Evolutionary conservation across 306 rosid genomes (phyloP), one percentile per base, ranked within the genome.

Genomic region (Quercus bicolor): DNA sequence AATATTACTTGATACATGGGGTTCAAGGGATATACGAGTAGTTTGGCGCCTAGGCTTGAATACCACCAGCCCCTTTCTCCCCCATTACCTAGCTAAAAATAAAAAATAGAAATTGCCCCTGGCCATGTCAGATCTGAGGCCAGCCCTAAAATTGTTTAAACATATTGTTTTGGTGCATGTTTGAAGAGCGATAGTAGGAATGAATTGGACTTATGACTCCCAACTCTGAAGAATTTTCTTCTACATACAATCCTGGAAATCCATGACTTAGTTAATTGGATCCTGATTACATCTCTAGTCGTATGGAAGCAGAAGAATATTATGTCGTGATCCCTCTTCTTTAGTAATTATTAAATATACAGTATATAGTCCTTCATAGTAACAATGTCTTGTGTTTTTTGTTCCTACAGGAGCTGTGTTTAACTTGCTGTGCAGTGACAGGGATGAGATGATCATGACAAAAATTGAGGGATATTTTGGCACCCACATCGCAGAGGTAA

Each of bases 401-500:
- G 71, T 73, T 76, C 62, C 43, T 74, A 70, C 81, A 87, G 90
- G 90, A 33, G 90, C 90, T 78, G 93, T 90, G 5, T 90, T 89
- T 81, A 87, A 90, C 85, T 70, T 90, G 87, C 55, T 89, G 66
- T 85, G 85, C 56, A 82, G 56, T 15, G 79, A 86, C 5, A 62
- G 66, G 82, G 91, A 90, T 59, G 80, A 69, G 52, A 72, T 6
- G 18, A 70, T 80, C 34, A 80, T 87, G 87, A 72, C 79, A 0
- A 87, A 86, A 82, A 90, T 90, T 81, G 88, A 85, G 78, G 29
- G 29, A 1, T 83, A 90, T 75, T 90, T 90, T 74, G 87, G 84
- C 64, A 73, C 87, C 55, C 77, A 53, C 48, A 29, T 87, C 48
- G 56, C 64, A 59, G 90, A 87, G 90, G 93, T 90, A 77, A 77